phyloP scores from a whole-genome alignment of 1,284 basidiomycete genomes.

The Austroboletus niveus region DNA sequence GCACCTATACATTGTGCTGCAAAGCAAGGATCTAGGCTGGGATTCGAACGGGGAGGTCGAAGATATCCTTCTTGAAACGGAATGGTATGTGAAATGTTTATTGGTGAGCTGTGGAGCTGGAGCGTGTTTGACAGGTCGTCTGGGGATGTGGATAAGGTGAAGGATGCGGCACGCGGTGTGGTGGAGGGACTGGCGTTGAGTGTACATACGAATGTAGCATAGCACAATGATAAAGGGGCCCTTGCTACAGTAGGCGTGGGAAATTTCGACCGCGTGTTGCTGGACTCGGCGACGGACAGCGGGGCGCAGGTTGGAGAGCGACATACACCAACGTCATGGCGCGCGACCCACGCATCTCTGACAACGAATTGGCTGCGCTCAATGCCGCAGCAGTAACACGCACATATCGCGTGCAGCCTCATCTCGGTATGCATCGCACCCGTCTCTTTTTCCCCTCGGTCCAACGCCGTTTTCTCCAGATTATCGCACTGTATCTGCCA shows the following conservation, averaged over 20 bases:
- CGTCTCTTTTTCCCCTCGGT: not conserved
- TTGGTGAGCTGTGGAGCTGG: slow-evolving; percentile 30
- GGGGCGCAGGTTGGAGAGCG: slow-evolving; percentile 4
- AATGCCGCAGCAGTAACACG: slow-evolving; percentile 86
- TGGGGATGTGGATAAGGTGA: slow-evolving; percentile 32
- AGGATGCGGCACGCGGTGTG: slow-evolving; percentile 35
- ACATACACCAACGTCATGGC: slow-evolving; percentile 39
- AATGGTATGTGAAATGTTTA: slow-evolving; percentile 57
- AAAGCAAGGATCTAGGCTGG: slow-evolving; percentile 61
- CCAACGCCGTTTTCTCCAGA: slow-evolving; percentile 49
- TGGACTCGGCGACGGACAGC: slow-evolving; percentile 7
- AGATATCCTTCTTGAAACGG: slow-evolving; percentile 76
- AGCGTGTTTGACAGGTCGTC: slow-evolving; percentile 42
- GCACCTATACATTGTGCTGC: slow-evolving; percentile 72
- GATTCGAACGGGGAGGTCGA: slow-evolving; percentile 68
- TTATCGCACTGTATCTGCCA: slow-evolving; percentile 93
- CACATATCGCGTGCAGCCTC: slow-evolving; percentile 84
- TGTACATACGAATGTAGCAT: slow-evolving; percentile 14
- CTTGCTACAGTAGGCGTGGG: not conserved
- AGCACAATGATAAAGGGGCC: not conserved
- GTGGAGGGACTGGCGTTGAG: slow-evolving; percentile 31
- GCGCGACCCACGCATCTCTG: slow-evolving; percentile 59
- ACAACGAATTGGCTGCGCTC: slow-evolving; percentile 77
- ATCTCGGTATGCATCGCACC: slow-evolving; percentile 67
- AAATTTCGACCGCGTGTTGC: not conserved